These are phyloP conservation scores for Yarrowia bubula DNA, from an alignment of 805 yeast genomes.

Conservation along the genomic window DNA sequence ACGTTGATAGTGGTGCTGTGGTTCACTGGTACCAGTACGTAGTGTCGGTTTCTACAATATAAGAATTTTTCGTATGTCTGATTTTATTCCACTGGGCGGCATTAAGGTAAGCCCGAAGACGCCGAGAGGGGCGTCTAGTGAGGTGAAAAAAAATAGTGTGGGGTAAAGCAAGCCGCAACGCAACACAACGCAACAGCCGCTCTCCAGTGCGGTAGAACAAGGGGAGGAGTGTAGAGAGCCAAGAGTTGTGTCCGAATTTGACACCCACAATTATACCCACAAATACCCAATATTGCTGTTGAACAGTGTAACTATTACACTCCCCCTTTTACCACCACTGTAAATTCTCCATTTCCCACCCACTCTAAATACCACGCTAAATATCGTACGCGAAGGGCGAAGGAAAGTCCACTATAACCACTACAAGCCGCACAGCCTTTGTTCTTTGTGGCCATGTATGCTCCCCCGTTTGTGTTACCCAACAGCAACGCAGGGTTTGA, in stretches of 20 bases:
- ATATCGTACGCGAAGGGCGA: no score
- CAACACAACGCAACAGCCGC: background rate
- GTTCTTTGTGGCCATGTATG: background rate
- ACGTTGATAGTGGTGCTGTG: no score
- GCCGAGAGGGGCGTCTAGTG: background rate
- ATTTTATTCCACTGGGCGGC: background rate
- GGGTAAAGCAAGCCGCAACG: slow-evolving; percentile 24
- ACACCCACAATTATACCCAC: no score
- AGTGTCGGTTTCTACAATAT: background rate
- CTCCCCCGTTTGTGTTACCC: background rate
- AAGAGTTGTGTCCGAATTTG: no score
- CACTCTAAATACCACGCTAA: no score
- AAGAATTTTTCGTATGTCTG: background rate
- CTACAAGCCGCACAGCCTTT: background rate
- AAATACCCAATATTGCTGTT: no score
- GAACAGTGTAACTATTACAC: no score
- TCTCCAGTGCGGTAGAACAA: no score
- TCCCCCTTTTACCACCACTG: no score
- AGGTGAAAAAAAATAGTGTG: background rate
- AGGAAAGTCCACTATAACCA: no score
- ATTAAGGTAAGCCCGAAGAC: background rate
- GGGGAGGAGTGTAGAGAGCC: background rate
- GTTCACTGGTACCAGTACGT: no score
- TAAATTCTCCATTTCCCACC: no score
- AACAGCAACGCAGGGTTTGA: background rate